Percentiles rank a stretch among this genome's conserved stretches.
phyloP scores from a whole-genome alignment of 176 grass and related monocot genomes.

The Oryza longistaminata region DNA sequence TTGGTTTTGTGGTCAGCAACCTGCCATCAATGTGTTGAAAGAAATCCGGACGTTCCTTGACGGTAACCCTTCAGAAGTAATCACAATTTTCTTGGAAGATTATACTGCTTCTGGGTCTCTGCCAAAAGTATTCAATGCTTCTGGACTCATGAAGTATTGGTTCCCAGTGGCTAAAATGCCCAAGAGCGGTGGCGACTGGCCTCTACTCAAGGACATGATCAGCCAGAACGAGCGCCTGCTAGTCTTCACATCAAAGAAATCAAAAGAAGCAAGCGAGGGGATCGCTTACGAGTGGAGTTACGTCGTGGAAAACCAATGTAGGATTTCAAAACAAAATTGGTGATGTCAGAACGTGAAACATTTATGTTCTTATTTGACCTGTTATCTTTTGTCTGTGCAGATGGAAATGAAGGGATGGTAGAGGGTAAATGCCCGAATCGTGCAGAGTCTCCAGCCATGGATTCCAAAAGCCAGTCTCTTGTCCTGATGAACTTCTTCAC shows the following conservation, averaged over 20 bases:
- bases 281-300: conserved; percentile 89
- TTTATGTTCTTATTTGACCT: conserved; percentile 1
- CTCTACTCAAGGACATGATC: conserved; percentile 86
- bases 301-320: conserved; percentile 89
- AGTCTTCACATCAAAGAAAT: conserved; percentile 87
- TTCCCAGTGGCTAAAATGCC: conserved; percentile 80
- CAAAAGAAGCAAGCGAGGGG: conserved; percentile 71
- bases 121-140: conserved; percentile 78
- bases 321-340: neutral
- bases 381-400: conserved; percentile 39
- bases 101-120: conserved; percentile 71
- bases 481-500: conserved; percentile 96
- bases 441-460: conserved; percentile 69
- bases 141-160: conserved; percentile 89
- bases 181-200: conserved; percentile 81
- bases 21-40: conserved; percentile 70
- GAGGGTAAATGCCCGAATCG: conserved; percentile 68
- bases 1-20: conserved; percentile 60
- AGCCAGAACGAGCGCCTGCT: conserved; percentile 69
- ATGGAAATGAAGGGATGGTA: conserved; percentile 70
- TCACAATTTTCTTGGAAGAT: conserved; percentile 92
- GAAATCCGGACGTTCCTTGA: conserved; percentile 82
- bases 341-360: neutral
- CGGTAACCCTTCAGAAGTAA: conserved; percentile 75
- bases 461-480: conserved; percentile 72